Conservation (phyloP, 2,329 filamentous ascomycete genomes). For the Paraconiothyrium sp. region DNA sequence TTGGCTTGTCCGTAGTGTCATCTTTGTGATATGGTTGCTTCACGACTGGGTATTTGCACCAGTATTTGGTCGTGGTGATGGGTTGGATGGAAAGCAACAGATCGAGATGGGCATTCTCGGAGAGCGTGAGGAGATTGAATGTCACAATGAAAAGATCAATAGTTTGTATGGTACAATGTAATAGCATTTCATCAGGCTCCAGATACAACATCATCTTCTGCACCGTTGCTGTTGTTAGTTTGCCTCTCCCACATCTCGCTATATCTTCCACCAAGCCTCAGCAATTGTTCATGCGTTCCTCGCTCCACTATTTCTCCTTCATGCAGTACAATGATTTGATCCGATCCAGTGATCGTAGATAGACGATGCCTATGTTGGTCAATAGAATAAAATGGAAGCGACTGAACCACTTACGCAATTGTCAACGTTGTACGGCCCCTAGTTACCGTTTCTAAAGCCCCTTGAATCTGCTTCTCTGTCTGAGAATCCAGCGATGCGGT, state of each 20-base stretch:
- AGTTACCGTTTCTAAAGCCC: slow-evolving; percentile 50
- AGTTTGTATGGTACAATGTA: too few species aligned
- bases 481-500: slow-evolving; percentile 58
- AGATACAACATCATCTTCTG: too few species aligned
- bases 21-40: too few species aligned
- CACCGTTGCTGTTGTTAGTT: slow-evolving; percentile 9
- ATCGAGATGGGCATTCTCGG: too few species aligned
- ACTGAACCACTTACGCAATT: slow-evolving; percentile 14
- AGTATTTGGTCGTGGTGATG: slow-evolving; percentile 21
- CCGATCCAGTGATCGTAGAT: slow-evolving; percentile 20
- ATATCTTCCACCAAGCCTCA: slow-evolving; percentile 22
- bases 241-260: slow-evolving; percentile 28
- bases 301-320: slow-evolving; percentile 25
- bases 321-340: slow-evolving; percentile 29
- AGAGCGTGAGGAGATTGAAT: too few species aligned
- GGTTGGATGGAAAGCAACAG: neutral
- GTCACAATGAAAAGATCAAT: too few species aligned
- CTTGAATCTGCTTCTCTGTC: slow-evolving; percentile 65
- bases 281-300: slow-evolving; percentile 24
- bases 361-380: neutral
- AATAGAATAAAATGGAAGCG: too few species aligned
- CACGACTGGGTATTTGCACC: too few species aligned
- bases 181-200: too few species aligned
- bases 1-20: neutral
- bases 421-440: slow-evolving; percentile 24